These are phyloP conservation scores for Pseudonectria buxi DNA, from an alignment of 2,329 filamentous ascomycete genomes.

Conservation along the genomic window DNA sequence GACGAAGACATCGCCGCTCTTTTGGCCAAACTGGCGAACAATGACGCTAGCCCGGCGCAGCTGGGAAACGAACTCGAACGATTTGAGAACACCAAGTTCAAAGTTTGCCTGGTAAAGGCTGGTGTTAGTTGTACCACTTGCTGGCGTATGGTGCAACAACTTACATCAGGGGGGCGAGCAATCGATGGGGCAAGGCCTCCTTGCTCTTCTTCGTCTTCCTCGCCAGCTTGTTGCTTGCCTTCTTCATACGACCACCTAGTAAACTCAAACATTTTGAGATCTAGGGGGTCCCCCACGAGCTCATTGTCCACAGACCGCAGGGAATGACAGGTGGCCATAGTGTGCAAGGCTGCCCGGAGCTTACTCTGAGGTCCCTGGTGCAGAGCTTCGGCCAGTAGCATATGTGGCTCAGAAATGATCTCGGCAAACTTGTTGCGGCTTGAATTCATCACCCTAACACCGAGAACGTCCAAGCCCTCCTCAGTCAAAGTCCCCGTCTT, in stretches of 20 bases:
- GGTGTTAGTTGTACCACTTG: conserved; percentile 28
- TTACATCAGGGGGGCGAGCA: conserved; percentile 65
- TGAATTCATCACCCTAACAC: conserved; percentile 69
- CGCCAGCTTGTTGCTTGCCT: conserved; percentile 61
- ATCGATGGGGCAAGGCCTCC: conserved; percentile 77
- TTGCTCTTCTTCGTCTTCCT: conserved; percentile 66
- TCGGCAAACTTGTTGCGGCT: conserved; percentile 63
- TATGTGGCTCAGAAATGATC: conserved; percentile 59
- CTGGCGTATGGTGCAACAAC: conserved; percentile 13
- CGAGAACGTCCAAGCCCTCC: conserved; percentile 89
- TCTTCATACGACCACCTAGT: conserved; percentile 91
- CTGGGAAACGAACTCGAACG: conserved; percentile 93
- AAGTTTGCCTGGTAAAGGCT: conserved; percentile 42
- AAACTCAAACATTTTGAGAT: conserved; percentile 98
- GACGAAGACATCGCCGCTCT: conserved; percentile 81
- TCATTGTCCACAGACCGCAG: conserved; percentile 80
- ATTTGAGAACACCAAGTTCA: conserved; percentile 84
- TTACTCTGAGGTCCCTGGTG: conserved; percentile 24
- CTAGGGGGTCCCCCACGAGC: conserved; percentile 85
- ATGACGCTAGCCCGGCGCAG: conserved; percentile 88
- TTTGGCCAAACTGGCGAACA: conserved; percentile 78
- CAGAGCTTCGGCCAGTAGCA: conserved; percentile 44
- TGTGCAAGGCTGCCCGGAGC: conserved; percentile 65
- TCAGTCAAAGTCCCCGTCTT: conserved; percentile 98
- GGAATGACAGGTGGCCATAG: conserved; percentile 97